Evolutionary conservation across 2,329 filamentous ascomycete species (phyloP).

Genomic region (Fusarium sp.): DNA sequence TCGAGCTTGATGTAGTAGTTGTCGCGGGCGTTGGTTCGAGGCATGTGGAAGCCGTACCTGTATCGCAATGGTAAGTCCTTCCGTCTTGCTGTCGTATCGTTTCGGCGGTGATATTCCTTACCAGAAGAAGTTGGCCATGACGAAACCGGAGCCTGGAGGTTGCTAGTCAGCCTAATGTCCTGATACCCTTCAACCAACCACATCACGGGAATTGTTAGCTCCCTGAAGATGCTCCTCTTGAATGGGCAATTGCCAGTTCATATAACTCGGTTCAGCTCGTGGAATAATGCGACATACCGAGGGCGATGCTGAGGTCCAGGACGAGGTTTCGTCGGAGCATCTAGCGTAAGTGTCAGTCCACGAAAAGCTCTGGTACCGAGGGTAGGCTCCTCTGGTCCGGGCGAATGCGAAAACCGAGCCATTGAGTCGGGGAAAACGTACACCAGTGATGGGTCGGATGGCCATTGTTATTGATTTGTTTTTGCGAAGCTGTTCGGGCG

Average conservation of each 20-base stretch:
- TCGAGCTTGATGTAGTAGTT: constrained; percentile 70
- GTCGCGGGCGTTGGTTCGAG: constrained; percentile 70
- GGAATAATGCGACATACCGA: constrained; percentile 62
- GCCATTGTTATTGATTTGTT: constrained; percentile 61
- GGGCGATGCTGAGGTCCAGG: constrained; percentile 66
- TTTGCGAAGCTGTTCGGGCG: constrained; percentile 42
- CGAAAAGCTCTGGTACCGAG: constrained; percentile 41
- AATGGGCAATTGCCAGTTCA: constrained; percentile 12
- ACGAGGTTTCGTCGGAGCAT: constrained; percentile 73
- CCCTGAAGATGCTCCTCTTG: constrained; percentile 27
- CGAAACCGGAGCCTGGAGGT: constrained; percentile 64
- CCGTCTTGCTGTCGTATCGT: neutral
- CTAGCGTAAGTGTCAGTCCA: constrained; percentile 58
- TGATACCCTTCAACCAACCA: constrained; percentile 44
- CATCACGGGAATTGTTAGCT: constrained; percentile 45
- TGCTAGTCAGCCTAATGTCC: constrained; percentile 52
- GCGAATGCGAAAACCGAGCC: constrained; percentile 37
- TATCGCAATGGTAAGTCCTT: constrained; percentile 28
- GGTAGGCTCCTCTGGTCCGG: constrained; percentile 38
- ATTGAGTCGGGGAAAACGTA: constrained; percentile 60
- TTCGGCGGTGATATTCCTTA: constrained; percentile 53
- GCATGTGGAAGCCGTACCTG: constrained; percentile 74
- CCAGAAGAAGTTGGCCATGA: constrained; percentile 70
- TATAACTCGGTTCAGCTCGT: constrained; percentile 11
- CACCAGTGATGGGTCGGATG: constrained; percentile 70